These are phyloP conservation scores for Thalassiosira profunda DNA, from an alignment of 108 stramenopile genomes.

Conservation along the genomic window DNA sequence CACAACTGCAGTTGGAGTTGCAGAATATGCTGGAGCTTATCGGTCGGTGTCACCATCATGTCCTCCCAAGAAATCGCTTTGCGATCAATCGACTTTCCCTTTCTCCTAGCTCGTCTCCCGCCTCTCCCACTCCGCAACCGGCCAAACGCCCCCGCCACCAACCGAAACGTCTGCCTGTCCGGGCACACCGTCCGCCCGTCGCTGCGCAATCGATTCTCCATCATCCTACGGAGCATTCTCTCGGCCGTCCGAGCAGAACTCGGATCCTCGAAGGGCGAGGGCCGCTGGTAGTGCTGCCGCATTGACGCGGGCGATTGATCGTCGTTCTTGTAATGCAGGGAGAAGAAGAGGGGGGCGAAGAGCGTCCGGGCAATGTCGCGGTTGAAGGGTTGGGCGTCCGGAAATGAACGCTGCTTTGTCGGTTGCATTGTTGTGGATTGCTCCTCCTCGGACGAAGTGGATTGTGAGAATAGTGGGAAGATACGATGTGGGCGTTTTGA, in stretches of 20 bases:
- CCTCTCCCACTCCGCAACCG: conserved; percentile 14
- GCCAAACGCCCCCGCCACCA: conserved; percentile 50
- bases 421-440: background rate
- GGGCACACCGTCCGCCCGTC: conserved; percentile 53
- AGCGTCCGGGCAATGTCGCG: conserved; percentile 50
- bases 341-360: conserved; percentile 43
- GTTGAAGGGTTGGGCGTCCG: conserved; percentile 31
- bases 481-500: too few species aligned
- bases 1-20: conserved; percentile 45
- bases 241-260: conserved; percentile 43
- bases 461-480: background rate
- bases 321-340: conserved; percentile 20
- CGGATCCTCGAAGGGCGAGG: conserved; percentile 44
- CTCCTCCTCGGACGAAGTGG: background rate
- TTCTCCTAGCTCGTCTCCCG: background rate
- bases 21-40: conserved; percentile 40
- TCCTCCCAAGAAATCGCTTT: background rate
- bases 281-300: conserved; percentile 20
- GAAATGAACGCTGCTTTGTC: background rate
- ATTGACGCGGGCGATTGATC: conserved; percentile 5
- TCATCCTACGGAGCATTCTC: conserved; percentile 55
- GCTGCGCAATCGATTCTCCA: conserved; percentile 51
- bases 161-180: conserved; percentile 33
- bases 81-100: too few species aligned
- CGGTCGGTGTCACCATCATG: conserved; percentile 21